Evolutionary conservation across 1,284 basidiomycete genomes (phyloP), one percentile per base, ranked within the genome.

Genomic region (Cerrena zonata): DNA sequence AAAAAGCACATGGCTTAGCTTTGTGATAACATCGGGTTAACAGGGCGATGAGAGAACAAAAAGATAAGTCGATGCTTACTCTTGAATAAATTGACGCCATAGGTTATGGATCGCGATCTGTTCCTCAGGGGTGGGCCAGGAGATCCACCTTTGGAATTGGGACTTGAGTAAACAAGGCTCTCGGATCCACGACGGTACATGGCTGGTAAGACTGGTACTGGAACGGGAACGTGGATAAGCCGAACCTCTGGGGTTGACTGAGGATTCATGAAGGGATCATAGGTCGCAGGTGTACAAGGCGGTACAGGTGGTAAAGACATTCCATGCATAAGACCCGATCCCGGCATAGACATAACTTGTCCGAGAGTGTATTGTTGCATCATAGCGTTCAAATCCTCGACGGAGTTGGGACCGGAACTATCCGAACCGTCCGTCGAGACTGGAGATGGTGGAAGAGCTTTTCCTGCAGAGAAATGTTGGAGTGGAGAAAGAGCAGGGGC

Each of bases 1-100:
- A 84, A 63, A 79, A 86, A 59, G 74, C 79, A 64, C 84, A 87
- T 12, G 78, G 79, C 56, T 86, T 86, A 1, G 83, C 84, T 86
- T 51, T 37, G 37, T 51, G 43, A 18, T 5, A 13, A 21, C 15
- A 34, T n/a, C n/a, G 10, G 15, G 12, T n/a, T 19, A n/a, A 46
- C 15, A 18, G 13, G 23, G 24, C 23, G 42, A 24, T 44, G 7
- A 46, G 19, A 7, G 18, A 22, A 46, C 5, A n/a, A 34, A 5
- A n/a, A n/a, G n/a, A n/a, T n/a, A n/a, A 34, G 30, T 34, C 30
- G 15, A 34, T 34, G 30, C 44, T 26, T 10, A 46, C 44, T 46
- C 21, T 27, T 11, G 26, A 27, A 46, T n/a, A 27, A 27, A 22
- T 34, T 46, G 25, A n/a, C 34, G 19, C 44, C 44, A 23, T 11